Conservation (phyloP, 352 stramenopile species). For the Phytopythium mirpurense region DNA sequence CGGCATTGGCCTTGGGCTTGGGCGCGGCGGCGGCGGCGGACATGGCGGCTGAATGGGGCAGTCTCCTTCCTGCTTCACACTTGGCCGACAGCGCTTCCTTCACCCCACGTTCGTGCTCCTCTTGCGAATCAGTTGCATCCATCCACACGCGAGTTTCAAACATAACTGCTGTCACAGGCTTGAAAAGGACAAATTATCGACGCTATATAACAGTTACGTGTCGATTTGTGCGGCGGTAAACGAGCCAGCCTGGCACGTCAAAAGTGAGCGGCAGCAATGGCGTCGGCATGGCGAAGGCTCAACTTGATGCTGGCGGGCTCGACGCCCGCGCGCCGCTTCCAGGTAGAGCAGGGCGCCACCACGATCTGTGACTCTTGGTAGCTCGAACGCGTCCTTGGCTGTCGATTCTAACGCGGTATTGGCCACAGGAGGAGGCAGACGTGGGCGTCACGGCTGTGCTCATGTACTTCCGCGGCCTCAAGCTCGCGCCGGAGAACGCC, state of each 20-base stretch:
- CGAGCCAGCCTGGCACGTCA: neutral
- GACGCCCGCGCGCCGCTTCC: conserved; percentile 75
- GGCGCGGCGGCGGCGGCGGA: conserved; percentile 1
- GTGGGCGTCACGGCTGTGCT: conserved; percentile 74
- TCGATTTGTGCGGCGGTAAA: neutral
- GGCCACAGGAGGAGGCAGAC: conserved; percentile 68
- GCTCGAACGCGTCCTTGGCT: neutral
- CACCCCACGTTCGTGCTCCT: neutral
- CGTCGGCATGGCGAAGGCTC: conserved; percentile 59
- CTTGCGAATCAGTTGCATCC: neutral
- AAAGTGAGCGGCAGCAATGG: conserved; percentile 30
- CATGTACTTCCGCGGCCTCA: conserved; percentile 70
- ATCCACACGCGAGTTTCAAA: neutral
- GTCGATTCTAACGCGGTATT: conserved; percentile 5
- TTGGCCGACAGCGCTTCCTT: neutral
- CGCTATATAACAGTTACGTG: neutral
- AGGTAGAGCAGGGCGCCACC: conserved; percentile 23
- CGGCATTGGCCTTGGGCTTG: conserved; percentile 14
- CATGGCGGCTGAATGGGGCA: too few species aligned
- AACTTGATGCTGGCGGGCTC: conserved; percentile 76
- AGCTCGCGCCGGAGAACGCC: conserved; percentile 34
- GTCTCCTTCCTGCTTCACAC: neutral
- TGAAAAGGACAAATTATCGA: neutral
- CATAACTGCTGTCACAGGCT: neutral
- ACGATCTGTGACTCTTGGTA: neutral